These are phyloP conservation scores for Terfezia claveryi DNA, from an alignment of 495 filamentous ascomycete species.

Conservation along the genomic window DNA sequence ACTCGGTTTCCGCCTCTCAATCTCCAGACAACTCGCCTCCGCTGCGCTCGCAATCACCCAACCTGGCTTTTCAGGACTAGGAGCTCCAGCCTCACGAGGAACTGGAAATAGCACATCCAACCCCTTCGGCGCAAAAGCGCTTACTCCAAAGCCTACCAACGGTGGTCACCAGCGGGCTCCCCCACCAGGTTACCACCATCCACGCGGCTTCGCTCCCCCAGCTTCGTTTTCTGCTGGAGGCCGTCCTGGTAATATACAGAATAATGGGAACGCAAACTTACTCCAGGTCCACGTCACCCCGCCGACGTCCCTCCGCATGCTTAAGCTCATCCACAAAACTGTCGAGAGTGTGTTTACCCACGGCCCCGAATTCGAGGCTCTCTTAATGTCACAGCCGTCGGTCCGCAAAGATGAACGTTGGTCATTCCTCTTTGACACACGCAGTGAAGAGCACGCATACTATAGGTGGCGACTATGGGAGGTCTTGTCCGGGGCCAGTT, in stretches of 20 bases:
- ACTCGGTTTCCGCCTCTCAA: constrained; percentile 58
- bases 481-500: constrained; percentile 34
- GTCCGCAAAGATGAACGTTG: constrained; percentile 72
- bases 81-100: constrained; percentile 24
- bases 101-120: constrained; percentile 34
- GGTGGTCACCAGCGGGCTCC: constrained; percentile 23
- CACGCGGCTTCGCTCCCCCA: constrained; percentile 64
- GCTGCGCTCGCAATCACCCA: constrained; percentile 36
- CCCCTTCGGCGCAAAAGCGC: constrained; percentile 67
- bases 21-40: constrained; percentile 70
- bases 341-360: constrained; percentile 55
- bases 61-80: constrained; percentile 11
- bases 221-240: constrained; percentile 27
- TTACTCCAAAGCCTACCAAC: constrained; percentile 26
- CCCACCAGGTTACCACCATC: constrained; percentile 30
- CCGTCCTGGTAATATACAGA: constrained; percentile 18
- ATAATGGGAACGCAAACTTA: constrained; percentile 23
- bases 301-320: constrained; percentile 54
- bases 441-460: constrained; percentile 57
- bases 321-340: constrained; percentile 73
- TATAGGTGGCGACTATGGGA: constrained; percentile 87
- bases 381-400: constrained; percentile 64
- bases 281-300: constrained; percentile 52
- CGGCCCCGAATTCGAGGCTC: constrained; percentile 76
- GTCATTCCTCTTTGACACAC: constrained; percentile 82